Conservation (phyloP, 495 filamentous ascomycete species). For the Daldinia loculata region DNA sequence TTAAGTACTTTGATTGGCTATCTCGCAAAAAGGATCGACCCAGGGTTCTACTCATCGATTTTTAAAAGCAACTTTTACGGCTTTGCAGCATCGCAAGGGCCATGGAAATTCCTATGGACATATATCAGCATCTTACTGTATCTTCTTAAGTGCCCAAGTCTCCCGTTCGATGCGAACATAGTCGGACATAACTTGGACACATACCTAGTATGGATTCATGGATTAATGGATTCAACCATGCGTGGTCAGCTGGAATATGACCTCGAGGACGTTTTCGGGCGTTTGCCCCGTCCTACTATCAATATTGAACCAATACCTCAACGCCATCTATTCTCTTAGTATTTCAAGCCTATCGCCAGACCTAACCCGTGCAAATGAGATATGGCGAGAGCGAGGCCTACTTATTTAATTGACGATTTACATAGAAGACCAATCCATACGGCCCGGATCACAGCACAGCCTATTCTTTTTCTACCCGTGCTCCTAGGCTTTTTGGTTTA, state of each 20-base stretch:
- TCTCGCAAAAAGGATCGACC: slow-evolving; percentile 30
- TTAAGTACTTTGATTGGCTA: slow-evolving; percentile 25
- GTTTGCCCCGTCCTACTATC: slow-evolving; percentile 19
- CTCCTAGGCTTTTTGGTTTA: not conserved
- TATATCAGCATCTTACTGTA: slow-evolving; percentile 5
- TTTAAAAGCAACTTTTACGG: slow-evolving; percentile 1
- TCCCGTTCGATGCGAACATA: slow-evolving; percentile 7
- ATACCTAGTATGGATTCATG: not conserved
- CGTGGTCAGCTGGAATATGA: slow-evolving; percentile 26
- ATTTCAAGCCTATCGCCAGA: slow-evolving; percentile 11
- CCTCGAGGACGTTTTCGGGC: slow-evolving; percentile 19
- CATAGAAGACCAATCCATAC: slow-evolving; percentile 24
- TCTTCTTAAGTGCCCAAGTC: not conserved
- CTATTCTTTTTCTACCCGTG: slow-evolving; percentile 30
- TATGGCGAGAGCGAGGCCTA: slow-evolving; percentile 29
- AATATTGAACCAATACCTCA: slow-evolving; percentile 36
- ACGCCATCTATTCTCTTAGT: slow-evolving; percentile 32
- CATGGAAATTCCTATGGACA: not conserved
- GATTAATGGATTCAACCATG: slow-evolving; percentile 14
- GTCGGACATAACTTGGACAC: not conserved
- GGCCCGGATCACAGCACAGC: slow-evolving; percentile 35
- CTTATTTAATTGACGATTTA: slow-evolving; percentile 29
- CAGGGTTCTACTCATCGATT: slow-evolving; percentile 18
- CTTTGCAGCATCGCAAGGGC: slow-evolving; percentile 3
- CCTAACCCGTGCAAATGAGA: slow-evolving; percentile 15